Conservation (phyloP, 2,329 filamentous ascomycete genomes). For the Xylariaceae sp. region DNA sequence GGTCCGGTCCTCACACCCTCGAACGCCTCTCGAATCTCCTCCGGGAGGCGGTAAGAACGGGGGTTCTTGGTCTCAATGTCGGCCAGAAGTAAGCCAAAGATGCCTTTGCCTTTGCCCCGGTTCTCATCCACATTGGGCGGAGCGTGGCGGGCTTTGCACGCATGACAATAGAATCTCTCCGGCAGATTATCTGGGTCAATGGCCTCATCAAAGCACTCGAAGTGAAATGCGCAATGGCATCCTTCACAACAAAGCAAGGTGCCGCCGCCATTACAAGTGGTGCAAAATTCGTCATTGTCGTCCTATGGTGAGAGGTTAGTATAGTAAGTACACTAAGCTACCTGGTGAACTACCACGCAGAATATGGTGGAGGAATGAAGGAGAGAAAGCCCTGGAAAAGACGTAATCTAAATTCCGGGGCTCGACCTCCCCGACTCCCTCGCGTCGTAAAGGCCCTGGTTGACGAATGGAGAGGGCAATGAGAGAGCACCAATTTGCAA, state of each 20-base stretch:
- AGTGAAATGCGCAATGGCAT: slow-evolving; percentile 85
- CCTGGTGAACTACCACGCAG: slow-evolving; percentile 28
- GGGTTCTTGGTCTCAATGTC: slow-evolving; percentile 63
- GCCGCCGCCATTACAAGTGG: slow-evolving; percentile 76
- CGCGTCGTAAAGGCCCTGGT: not conserved
- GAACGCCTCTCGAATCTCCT: slow-evolving; percentile 67
- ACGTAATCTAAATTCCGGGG: slow-evolving; percentile 19
- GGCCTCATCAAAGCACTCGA: slow-evolving; percentile 79
- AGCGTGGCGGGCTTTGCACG: slow-evolving; percentile 52
- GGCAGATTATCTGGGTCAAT: slow-evolving; percentile 57
- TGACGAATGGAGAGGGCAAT: not conserved
- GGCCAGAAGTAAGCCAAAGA: slow-evolving; percentile 58
- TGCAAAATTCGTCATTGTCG: slow-evolving; percentile 88
- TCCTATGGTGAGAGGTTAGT: slow-evolving; percentile 41
- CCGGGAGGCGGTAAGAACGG: slow-evolving; percentile 66
- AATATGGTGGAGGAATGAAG: slow-evolving; percentile 34
- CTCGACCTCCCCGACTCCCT: slow-evolving; percentile 15
- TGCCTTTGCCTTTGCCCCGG: slow-evolving; percentile 49
- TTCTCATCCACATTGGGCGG: slow-evolving; percentile 39
- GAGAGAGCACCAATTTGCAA: not conserved
- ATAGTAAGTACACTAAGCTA: slow-evolving; percentile 23
- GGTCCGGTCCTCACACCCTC: slow-evolving; percentile 70
- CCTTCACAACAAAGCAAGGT: slow-evolving; percentile 90
- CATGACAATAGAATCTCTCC: slow-evolving; percentile 81
- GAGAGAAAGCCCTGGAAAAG: slow-evolving; percentile 23